Evolutionary conservation across 192 early-diverging fungal genomes (phyloP).

Genomic region (Coemansia sp.): DNA sequence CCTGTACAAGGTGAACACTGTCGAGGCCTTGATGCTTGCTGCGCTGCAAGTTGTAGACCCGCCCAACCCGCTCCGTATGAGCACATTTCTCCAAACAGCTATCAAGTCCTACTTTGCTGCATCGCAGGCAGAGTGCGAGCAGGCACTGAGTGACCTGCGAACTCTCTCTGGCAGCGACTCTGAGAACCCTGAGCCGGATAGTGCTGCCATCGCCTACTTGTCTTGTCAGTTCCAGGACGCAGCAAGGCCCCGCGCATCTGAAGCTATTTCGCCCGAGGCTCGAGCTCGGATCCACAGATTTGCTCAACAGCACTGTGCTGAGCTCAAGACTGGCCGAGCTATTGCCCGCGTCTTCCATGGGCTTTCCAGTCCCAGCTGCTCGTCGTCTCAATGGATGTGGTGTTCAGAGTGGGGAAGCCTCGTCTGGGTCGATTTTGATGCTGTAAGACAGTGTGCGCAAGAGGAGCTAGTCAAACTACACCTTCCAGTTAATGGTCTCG

Average conservation of each 20-base stretch:
- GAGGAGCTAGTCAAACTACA: slow-evolving; percentile 44
- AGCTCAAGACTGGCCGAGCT: slow-evolving; percentile 38
- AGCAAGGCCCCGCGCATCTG: background rate
- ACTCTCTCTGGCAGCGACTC: background rate
- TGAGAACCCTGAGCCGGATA: background rate
- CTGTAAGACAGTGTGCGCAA: slow-evolving; percentile 39
- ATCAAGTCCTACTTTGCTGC: slow-evolving; percentile 42
- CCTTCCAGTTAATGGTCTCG: background rate
- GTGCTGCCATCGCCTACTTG: background rate
- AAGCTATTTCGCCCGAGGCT: background rate
- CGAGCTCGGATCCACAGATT: slow-evolving; percentile 26
- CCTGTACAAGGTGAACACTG: slow-evolving; percentile 20
- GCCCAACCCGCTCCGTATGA: background rate
- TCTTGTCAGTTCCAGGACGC: background rate
- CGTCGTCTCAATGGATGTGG: slow-evolving; percentile 50
- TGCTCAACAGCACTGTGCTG: slow-evolving; percentile 28
- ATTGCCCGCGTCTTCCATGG: slow-evolving; percentile 54
- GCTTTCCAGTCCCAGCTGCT: slow-evolving; percentile 38
- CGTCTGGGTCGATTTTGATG: slow-evolving; percentile 36
- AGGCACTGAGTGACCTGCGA: background rate
- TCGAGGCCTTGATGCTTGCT: slow-evolving; percentile 31
- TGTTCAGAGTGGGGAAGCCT: slow-evolving; percentile 52
- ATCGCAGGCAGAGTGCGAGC: slow-evolving; percentile 7
- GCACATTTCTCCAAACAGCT: slow-evolving; percentile 29
- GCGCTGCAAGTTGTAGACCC: background rate